Conservation (phyloP, 805 yeast species). For the Scheffersomyces stipitis region DNA sequence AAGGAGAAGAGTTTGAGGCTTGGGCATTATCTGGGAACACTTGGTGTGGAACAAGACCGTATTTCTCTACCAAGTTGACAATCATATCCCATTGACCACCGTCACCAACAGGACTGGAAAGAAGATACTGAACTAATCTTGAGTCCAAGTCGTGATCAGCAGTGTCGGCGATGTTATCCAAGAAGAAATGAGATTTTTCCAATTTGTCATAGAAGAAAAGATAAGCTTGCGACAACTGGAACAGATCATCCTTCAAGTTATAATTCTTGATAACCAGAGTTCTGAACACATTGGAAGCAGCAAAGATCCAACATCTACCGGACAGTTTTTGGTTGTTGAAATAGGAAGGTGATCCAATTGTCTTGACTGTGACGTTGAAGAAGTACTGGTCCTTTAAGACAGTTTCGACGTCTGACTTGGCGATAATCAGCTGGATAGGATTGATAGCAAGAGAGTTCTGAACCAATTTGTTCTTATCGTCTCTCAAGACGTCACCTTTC, state of each 20-base stretch:
- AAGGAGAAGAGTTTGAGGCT: conserved; percentile 50
- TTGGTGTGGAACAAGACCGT: conserved; percentile 76
- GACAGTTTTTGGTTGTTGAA: conserved; percentile 63
- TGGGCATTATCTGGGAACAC: conserved; percentile 69
- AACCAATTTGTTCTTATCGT: conserved; percentile 52
- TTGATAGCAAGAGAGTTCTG: conserved; percentile 54
- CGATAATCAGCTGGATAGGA: conserved; percentile 43
- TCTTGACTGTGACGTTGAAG: conserved; percentile 36
- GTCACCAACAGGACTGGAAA: conserved; percentile 68
- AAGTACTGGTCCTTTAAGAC: conserved; percentile 28
- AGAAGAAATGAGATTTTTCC: conserved; percentile 78
- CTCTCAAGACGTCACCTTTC: conserved; percentile 45
- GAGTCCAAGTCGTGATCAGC: conserved; percentile 65
- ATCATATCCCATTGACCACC: conserved; percentile 92
- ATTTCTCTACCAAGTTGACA: conserved; percentile 71
- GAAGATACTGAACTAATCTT: conserved; percentile 64
- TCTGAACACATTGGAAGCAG: conserved; percentile 74
- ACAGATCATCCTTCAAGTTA: conserved; percentile 50
- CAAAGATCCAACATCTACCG: conserved; percentile 90
- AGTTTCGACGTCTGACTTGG: conserved; percentile 24
- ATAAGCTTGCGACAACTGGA: conserved; percentile 77
- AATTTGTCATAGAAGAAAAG: conserved; percentile 83
- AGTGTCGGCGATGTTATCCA: conserved; percentile 75
- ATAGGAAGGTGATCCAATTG: conserved; percentile 35
- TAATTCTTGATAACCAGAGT: conserved; percentile 59